phyloP scores from a whole-genome alignment of 2,329 filamentous ascomycete genomes.

The Calonectria naviculata region DNA sequence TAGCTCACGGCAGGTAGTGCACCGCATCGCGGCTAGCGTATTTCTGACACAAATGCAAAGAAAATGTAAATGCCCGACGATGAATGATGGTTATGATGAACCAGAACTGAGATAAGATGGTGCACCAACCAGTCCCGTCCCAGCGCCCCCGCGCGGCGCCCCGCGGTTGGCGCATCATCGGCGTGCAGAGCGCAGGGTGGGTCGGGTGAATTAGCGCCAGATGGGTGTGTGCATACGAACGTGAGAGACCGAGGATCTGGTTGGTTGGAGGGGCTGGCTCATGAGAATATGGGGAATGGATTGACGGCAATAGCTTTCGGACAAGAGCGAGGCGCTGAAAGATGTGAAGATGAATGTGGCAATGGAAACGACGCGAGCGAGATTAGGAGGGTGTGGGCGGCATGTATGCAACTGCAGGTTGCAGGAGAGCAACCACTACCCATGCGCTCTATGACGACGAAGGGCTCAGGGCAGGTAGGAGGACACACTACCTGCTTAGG shows the following conservation, averaged over 20 bases:
- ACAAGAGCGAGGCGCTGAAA: constrained; percentile 4
- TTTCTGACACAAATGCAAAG: neutral
- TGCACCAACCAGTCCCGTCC: constrained; percentile 13
- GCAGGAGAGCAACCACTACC: neutral
- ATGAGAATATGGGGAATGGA: constrained; percentile 15
- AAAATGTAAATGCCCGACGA: neutral
- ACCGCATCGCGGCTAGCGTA: constrained; percentile 2
- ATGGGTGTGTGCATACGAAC: constrained; percentile 7
- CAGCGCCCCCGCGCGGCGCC: constrained; percentile 21
- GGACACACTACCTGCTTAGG: neutral
- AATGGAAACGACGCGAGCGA: constrained; percentile 18
- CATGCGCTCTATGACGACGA: neutral
- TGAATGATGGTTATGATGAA: constrained; percentile 27
- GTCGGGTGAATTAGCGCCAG: neutral
- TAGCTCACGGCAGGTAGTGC: neutral
- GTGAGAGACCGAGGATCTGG: neutral
- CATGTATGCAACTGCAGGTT: constrained; percentile 12
- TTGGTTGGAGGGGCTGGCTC: constrained; percentile 7
- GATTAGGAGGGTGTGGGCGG: constrained; percentile 19
- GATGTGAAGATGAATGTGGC: constrained; percentile 22
- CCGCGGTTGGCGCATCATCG: constrained; percentile 19
- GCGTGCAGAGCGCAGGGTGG: neutral
- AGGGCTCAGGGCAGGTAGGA: neutral
- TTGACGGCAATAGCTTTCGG: constrained; percentile 10
- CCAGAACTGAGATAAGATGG: constrained; percentile 24